These are phyloP conservation scores for Talaromyces funiculosus DNA, from an alignment of 2,329 filamentous ascomycete species.

Conservation along the genomic window DNA sequence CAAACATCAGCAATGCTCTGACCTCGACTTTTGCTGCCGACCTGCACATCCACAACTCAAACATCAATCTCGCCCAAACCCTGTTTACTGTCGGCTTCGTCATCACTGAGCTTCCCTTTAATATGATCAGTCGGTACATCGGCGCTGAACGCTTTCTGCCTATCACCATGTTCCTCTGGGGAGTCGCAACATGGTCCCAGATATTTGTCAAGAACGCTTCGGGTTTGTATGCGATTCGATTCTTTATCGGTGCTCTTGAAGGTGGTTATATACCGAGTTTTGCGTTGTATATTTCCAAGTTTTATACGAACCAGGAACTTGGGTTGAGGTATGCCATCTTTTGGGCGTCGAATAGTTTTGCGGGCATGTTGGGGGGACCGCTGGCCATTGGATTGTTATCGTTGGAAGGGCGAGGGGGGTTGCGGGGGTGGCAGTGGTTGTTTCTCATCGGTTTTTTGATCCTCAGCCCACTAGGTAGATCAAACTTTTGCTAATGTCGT, in stretches of 20 bases:
- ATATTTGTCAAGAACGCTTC: slow-evolving; percentile 22
- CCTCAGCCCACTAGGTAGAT: too few species aligned
- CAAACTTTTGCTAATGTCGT: background rate
- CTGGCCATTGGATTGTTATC: slow-evolving; percentile 9
- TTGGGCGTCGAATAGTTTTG: slow-evolving; percentile 12
- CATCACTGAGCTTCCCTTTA: slow-evolving; percentile 25
- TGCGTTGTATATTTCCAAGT: slow-evolving; percentile 22
- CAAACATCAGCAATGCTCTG: slow-evolving; percentile 22
- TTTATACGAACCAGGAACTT: slow-evolving; percentile 24
- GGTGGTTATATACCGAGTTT: slow-evolving; percentile 47
- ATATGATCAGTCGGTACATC: slow-evolving; percentile 23
- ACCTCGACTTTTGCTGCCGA: slow-evolving; percentile 17
- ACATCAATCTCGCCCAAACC: slow-evolving; percentile 22
- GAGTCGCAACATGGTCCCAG: slow-evolving; percentile 18
- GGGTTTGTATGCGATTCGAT: slow-evolving; percentile 31
- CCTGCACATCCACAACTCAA: slow-evolving; percentile 18
- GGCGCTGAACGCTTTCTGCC: slow-evolving; percentile 24
- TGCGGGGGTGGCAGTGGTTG: slow-evolving; percentile 11
- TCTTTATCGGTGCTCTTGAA: slow-evolving; percentile 42
- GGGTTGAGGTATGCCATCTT: slow-evolving; percentile 10
- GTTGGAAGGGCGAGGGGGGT: background rate
- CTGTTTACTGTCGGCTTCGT: slow-evolving; percentile 24
- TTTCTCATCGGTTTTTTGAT: slow-evolving; percentile 10
- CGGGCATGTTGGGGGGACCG: slow-evolving; percentile 10
- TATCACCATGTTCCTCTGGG: slow-evolving; percentile 21